Percentiles rank a stretch among this genome's conserved stretches.
Conservation (phyloP, 306 rosid species). For the Castanea crenata region DNA sequence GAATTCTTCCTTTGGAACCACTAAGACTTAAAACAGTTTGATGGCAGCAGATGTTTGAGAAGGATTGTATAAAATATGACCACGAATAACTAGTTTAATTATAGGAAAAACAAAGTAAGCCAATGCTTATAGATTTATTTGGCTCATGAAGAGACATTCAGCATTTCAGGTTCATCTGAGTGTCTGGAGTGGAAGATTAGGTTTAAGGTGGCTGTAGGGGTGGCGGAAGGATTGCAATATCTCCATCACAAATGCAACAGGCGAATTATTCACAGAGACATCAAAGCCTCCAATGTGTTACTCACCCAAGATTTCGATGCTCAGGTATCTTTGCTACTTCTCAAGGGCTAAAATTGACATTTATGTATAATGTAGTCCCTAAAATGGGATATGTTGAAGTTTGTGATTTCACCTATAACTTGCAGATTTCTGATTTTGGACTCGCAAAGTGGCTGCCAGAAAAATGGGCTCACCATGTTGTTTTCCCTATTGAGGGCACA, state of each 20-base stretch:
- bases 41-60: no score
- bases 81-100: no score
- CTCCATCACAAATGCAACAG: constrained; percentile 85
- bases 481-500: constrained; percentile 96
- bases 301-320: constrained; percentile 67
- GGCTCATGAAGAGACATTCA: constrained; percentile 31
- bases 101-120: neutral
- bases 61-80: no score
- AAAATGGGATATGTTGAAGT: neutral
- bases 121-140: neutral
- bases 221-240: constrained; percentile 78
- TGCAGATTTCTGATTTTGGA: constrained; percentile 95
- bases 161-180: constrained; percentile 52
- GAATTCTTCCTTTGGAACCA: no score
- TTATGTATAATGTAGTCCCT: neutral
- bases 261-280: constrained; percentile 90
- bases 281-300: constrained; percentile 90
- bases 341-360: neutral
- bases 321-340: constrained; percentile 46
- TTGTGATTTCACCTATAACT: neutral
- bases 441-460: constrained; percentile 96
- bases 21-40: no score
- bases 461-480: constrained; percentile 91
- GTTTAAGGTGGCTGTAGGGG: constrained; percentile 76
- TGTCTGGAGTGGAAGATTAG: constrained; percentile 70